These are phyloP conservation scores for Botrytis paeoniae DNA, from an alignment of 2,329 filamentous ascomycete genomes.

Conservation along the genomic window DNA sequence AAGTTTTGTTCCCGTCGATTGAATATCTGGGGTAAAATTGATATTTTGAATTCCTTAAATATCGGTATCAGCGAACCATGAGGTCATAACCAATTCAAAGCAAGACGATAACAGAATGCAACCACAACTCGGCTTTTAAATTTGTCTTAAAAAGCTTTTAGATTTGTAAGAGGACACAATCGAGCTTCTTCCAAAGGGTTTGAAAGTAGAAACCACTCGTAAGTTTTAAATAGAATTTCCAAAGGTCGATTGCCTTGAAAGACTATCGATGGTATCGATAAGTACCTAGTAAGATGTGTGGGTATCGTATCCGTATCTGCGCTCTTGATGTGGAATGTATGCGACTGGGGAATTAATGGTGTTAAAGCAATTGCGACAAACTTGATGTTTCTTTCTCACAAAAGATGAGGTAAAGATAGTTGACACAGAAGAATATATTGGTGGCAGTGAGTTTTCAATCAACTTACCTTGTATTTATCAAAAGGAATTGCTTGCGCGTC, in stretches of 20 bases:
- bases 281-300: background rate
- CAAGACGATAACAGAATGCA: background rate
- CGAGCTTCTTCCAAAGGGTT: background rate
- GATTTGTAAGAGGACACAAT: background rate
- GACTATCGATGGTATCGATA: conserved; percentile 9
- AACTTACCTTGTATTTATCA: background rate
- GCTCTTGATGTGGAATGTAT: background rate
- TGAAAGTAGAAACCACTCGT: background rate
- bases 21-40: background rate
- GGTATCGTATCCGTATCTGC: background rate
- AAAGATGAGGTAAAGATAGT: background rate
- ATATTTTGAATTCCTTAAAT: background rate
- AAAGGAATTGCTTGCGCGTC: conserved; percentile 7
- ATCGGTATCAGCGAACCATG: conserved; percentile 4
- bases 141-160: background rate
- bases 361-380: background rate
- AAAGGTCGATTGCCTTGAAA: background rate
- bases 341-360: background rate
- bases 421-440: background rate
- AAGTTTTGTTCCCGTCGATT: background rate
- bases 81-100: conserved; percentile 13
- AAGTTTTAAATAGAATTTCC: background rate
- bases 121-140: background rate
- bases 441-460: background rate
- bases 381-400: background rate